Evolutionary conservation across 495 filamentous ascomycete genomes (phyloP), one percentile per base, ranked within the genome.

Genomic region (Hyaloscypha bicolor): DNA sequence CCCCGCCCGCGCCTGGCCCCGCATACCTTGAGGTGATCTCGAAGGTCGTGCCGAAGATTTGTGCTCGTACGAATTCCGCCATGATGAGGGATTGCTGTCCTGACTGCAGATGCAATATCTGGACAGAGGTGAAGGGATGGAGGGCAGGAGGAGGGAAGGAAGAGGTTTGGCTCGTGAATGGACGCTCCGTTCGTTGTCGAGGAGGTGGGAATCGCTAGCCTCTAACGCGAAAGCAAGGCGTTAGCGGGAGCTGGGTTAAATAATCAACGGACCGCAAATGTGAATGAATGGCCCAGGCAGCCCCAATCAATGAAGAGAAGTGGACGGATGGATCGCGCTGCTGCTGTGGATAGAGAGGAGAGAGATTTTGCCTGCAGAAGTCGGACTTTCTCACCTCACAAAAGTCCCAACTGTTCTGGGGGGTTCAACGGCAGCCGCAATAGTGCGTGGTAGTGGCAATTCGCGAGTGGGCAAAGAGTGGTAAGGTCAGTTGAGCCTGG

Each of bases 11-110:
- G 65, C 64, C 66, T 63, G 30, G 63, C 70, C 63, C 55, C 56
- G 66, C 81, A 72, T 86, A 97, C 94, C 95, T 90, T 84, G 94
- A 97, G 69, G 95, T 99, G 81, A 99, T 99, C 86, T 99, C 95
- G 75, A 99, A 99, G 69, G 95, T 97, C 60, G 96, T 98, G 78
- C 95, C 96, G 76, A 99, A 99, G 78, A 99, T 98, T 88, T 97
- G 93, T 75, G 95, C 94, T 78, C 95, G 91, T 73, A 98, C 93
- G 82, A 99, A 99, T 88, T 98, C 95, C 76, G 94, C 94, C 94
- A 97, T 97, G 65, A 12, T 66, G 63, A 53, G 14, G 35, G 30
- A 55, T 33, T 55, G 58, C 37, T 62, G 33, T 55, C 29, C 21
- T 21, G 64, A 37, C 37, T 21, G 31, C 16, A 6, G 16, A 12